phyloP scores from a whole-genome alignment of 2,329 filamentous ascomycete species.

The Macrophomina pseudophaseolina region DNA sequence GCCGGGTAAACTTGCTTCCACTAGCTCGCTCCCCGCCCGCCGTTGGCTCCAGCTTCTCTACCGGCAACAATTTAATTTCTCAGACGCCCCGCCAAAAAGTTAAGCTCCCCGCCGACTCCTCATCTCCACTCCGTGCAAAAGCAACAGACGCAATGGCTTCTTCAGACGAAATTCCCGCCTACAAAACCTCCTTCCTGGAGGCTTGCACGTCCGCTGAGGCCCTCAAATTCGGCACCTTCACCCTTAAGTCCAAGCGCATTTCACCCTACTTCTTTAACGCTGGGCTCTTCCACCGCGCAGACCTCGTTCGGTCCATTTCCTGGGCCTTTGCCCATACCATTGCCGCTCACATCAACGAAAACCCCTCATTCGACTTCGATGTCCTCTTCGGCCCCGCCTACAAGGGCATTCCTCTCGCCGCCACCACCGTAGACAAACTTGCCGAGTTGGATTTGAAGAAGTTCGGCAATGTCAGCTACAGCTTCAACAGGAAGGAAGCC shows the following conservation, averaged over 20 bases:
- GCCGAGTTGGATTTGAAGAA: conserved; percentile 68
- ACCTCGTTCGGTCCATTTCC: conserved; percentile 77
- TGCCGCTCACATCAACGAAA: conserved; percentile 48
- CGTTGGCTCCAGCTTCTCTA: not conserved
- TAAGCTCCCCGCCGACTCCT: conserved; percentile 3
- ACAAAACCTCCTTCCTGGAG: conserved; percentile 73
- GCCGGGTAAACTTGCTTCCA: conserved; percentile 25
- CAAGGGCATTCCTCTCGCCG: conserved; percentile 93
- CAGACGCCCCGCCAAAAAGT: conserved; percentile 22
- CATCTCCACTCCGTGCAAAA: not conserved
- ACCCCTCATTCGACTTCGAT: conserved; percentile 68
- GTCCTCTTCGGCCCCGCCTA: conserved; percentile 94
- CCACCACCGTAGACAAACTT: conserved; percentile 76
- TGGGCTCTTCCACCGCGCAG: conserved; percentile 82
- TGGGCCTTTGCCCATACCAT: conserved; percentile 76
- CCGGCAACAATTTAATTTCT: conserved; percentile 8
- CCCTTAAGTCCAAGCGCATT: conserved; percentile 86
- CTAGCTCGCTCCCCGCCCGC: not conserved
- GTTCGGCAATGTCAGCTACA: conserved; percentile 77
- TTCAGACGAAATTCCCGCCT: conserved; percentile 36
- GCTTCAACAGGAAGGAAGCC: conserved; percentile 94
- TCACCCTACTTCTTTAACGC: conserved; percentile 99
- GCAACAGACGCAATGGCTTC: conserved; percentile 20
- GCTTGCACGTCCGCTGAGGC: conserved; percentile 70
- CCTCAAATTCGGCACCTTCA: conserved; percentile 82